Evolutionary conservation across 768 basidiomycete species (phyloP).

Genomic region (Hygrocybe coccinea): DNA sequence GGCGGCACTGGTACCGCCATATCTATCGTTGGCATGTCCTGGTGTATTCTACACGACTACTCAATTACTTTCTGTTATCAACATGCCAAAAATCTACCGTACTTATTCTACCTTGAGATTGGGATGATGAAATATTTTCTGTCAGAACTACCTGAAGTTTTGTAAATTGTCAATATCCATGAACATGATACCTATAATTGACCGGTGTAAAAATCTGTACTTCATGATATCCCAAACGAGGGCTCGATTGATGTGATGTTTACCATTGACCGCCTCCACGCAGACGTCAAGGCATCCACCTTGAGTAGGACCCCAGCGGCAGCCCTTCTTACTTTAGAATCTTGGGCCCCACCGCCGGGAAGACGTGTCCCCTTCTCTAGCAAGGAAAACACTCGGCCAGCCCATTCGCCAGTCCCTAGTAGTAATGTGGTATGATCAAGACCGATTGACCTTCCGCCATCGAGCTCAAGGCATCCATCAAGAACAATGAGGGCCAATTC

Average conservation of each 20-base stretch:
- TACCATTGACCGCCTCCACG: slow-evolving; percentile 65
- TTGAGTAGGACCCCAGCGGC: slow-evolving; percentile 80
- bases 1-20: neutral
- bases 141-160: no score
- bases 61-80: no score
- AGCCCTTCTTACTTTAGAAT: slow-evolving; percentile 57
- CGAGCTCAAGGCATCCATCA: slow-evolving; percentile 69
- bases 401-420: slow-evolving; percentile 78
- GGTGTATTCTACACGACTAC: neutral
- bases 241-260: slow-evolving; percentile 18
- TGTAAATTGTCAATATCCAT: no score
- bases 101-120: no score
- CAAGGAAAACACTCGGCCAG: slow-evolving; percentile 53
- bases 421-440: slow-evolving; percentile 72
- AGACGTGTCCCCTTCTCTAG: slow-evolving; percentile 63
- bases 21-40: neutral
- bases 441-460: slow-evolving; percentile 68
- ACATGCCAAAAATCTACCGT: no score
- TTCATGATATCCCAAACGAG: no score
- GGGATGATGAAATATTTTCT: no score
- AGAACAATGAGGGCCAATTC: slow-evolving; percentile 75
- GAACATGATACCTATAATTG: no score
- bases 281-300: slow-evolving; percentile 64
- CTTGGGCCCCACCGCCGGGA: slow-evolving; percentile 59
- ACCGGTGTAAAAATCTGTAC: no score